These are phyloP conservation scores for Pezicula neosporulosa DNA, from an alignment of 2,329 filamentous ascomycete genomes.

Conservation along the genomic window DNA sequence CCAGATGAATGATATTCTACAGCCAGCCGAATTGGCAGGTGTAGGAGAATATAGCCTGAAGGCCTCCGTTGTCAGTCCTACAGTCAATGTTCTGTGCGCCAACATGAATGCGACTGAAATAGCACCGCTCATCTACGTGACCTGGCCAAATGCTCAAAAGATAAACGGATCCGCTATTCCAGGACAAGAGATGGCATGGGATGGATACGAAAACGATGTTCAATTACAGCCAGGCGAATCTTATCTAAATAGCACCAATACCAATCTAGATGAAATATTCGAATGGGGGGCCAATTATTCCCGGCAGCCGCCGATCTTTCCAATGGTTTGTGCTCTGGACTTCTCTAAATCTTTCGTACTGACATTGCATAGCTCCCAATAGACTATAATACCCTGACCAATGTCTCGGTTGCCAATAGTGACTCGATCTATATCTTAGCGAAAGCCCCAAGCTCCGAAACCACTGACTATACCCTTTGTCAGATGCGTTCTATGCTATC, in stretches of 20 bases:
- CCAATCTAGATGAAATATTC: constrained; percentile 67
- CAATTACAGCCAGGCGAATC: constrained; percentile 29
- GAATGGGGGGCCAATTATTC: constrained; percentile 54
- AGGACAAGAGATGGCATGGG: constrained; percentile 30
- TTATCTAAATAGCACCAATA: constrained; percentile 54
- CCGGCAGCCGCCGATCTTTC: constrained; percentile 51
- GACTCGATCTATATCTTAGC: constrained; percentile 66
- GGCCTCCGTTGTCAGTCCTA: constrained; percentile 68
- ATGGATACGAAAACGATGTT: constrained; percentile 36
- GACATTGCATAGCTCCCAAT: constrained; percentile 43
- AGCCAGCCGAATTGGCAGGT: constrained; percentile 61
- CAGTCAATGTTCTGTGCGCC: constrained; percentile 70
- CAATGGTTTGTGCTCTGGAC: constrained; percentile 35
- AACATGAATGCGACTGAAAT: constrained; percentile 60
- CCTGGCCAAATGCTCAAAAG: constrained; percentile 48
- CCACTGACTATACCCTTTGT: constrained; percentile 61
- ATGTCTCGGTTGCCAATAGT: constrained; percentile 42
- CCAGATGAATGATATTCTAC: constrained; percentile 61
- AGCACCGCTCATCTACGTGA: constrained; percentile 58
- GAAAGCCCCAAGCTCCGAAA: constrained; percentile 34
- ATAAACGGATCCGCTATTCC: constrained; percentile 29
- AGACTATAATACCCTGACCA: constrained; percentile 64
- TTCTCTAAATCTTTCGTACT: constrained; percentile 24
- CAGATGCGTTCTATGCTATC: constrained; percentile 61
- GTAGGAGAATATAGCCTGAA: constrained; percentile 65